Evolutionary conservation across 805 yeast species (phyloP), one percentile per base, ranked within the genome.

Genomic region (Lachancea lanzarotensis): DNA sequence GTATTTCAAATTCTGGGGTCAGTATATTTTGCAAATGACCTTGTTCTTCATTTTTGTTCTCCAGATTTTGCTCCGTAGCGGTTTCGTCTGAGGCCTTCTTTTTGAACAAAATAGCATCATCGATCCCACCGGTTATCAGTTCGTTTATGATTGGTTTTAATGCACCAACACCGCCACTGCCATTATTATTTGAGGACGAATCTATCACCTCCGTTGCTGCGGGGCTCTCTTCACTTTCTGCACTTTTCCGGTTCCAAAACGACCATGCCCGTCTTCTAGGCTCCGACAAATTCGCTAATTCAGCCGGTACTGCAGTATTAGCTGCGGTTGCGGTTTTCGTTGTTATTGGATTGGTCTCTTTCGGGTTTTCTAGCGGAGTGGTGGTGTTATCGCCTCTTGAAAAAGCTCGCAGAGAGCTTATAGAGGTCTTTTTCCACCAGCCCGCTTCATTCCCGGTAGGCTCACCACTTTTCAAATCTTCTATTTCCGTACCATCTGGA

Each of bases 1-100:
- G 35, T 8, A 58, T 47, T 9, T 62, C 60, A 41, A 63, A 60
- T 34, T 43, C 41, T 3, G 68, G 68, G 2, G 60, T 62, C 7
- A 63, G 53, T 22, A 62, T 53, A 42, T 63, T 63, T 1, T 59
- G 59, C 18, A 44, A 46, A 27, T 40, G 42, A 29, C 50, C 50
- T 36, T 50, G 55, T n/a, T 43, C 47, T 16, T 52, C 56, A 13
- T 40, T 43, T 17, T 36, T 34, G 35, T 39, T 39, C 35, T 46
- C 31, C 34, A 35, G 13, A 18, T 35, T 47, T 34, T 35, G 41
- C 35, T 46, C 51, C 16, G 45, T 46, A 15, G 49, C 38, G 1
- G 49, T 41, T 11, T 49, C 50, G 16, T 52, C 47, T 22, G 46
- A 49, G 8, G 52, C 39, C 35, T 47, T 50, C 25, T 53, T 52